A percentile compares a stretch with the other conserved stretches of the same genome.
phyloP scores from a whole-genome alignment of 2,329 filamentous ascomycete genomes.

The Thermochaetoides dissita region DNA sequence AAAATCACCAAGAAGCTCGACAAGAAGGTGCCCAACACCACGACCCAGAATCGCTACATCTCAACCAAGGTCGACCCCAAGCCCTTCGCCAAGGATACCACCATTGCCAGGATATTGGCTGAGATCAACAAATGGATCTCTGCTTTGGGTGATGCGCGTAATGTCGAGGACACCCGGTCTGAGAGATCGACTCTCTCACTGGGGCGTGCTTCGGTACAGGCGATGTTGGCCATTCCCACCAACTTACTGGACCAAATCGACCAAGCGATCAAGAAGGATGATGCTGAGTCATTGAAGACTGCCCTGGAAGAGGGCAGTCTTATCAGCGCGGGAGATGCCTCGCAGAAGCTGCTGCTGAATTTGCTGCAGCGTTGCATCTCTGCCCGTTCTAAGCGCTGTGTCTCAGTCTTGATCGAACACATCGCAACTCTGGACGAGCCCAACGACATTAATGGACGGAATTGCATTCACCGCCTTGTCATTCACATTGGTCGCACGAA shows the following conservation, averaged over 20 bases:
- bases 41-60: slow-evolving; percentile 74
- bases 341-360: slow-evolving; percentile 61
- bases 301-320: slow-evolving; percentile 45
- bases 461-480: slow-evolving; percentile 82
- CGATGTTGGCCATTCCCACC: slow-evolving; percentile 57
- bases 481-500: slow-evolving; percentile 80
- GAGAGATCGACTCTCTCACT: slow-evolving; percentile 63
- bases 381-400: slow-evolving; percentile 51
- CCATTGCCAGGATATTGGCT: slow-evolving; percentile 32
- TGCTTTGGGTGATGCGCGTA: slow-evolving; percentile 61
- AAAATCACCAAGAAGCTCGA: slow-evolving; percentile 99
- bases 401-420: slow-evolving; percentile 54
- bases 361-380: slow-evolving; percentile 66
- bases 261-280: slow-evolving; percentile 54
- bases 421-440: slow-evolving; percentile 66
- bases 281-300: slow-evolving; percentile 41
- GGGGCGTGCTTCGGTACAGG: slow-evolving; percentile 61
- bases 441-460: slow-evolving; percentile 86
- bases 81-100: slow-evolving; percentile 65
- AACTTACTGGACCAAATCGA: slow-evolving; percentile 59
- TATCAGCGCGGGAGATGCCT: slow-evolving; percentile 35
- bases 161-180: slow-evolving; percentile 60
- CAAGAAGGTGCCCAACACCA: slow-evolving; percentile 70
- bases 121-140: slow-evolving; percentile 88
- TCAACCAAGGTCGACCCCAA: slow-evolving; percentile 80